These are phyloP conservation scores for Paecilomyces formosus DNA, from an alignment of 2,329 filamentous ascomycete species.

Conservation along the genomic window DNA sequence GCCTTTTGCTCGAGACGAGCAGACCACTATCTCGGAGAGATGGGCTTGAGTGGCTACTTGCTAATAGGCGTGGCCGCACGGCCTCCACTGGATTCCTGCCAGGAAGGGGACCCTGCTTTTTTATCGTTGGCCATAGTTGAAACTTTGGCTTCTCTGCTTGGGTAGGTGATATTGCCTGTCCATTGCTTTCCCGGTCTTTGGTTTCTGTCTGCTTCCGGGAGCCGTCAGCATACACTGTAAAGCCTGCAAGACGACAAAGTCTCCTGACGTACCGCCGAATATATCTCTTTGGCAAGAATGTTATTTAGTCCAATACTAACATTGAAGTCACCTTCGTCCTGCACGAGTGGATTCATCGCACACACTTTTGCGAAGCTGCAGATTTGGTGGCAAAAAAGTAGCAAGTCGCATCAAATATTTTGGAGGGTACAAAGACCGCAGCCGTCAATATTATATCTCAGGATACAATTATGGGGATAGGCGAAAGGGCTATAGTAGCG, in stretches of 20 bases:
- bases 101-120: conserved; percentile 7
- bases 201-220: background rate
- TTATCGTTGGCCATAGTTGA: conserved; percentile 15
- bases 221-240: background rate
- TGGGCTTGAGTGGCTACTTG: conserved; percentile 4
- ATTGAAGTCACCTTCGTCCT: conserved; percentile 1
- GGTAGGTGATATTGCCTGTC: conserved; percentile 4
- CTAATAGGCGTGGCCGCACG: background rate
- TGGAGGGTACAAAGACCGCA: background rate
- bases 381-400: background rate
- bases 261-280: conserved; percentile 11
- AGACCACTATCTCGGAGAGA: background rate
- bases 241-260: background rate
- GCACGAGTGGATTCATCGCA: background rate
- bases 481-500: background rate
- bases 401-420: background rate
- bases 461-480: background rate
- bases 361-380: background rate
- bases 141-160: conserved; percentile 12
- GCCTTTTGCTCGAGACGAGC: background rate
- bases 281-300: conserved; percentile 14
- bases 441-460: background rate
- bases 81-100: background rate
- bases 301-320: conserved; percentile 16
- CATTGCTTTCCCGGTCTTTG: background rate